These are phyloP conservation scores for Lunularia cruciata DNA, from an alignment of 225 moss, liverwort and hornwort species.

Conservation along the genomic window DNA sequence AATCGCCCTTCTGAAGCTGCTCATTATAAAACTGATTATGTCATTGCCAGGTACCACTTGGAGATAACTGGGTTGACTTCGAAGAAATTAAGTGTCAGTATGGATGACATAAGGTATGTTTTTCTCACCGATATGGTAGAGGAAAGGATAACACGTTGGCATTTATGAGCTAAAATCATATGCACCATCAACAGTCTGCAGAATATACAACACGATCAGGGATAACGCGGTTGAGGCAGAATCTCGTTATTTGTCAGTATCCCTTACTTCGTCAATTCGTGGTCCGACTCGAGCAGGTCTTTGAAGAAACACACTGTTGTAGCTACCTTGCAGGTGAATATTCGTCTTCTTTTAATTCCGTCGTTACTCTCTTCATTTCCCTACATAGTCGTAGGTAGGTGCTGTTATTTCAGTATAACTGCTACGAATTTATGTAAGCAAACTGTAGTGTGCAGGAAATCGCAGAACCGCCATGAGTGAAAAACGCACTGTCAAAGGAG, in stretches of 20 bases:
- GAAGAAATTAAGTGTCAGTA: slow-evolving; percentile 47
- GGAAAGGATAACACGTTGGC: neutral
- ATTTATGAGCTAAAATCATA: no score
- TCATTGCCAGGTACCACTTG: slow-evolving; percentile 59
- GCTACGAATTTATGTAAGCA: no score
- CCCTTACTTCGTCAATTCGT: neutral
- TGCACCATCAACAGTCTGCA: no score
- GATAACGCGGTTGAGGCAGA: neutral
- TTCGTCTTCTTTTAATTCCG: no score
- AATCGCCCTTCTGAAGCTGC: no score
- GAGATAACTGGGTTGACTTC: slow-evolving; percentile 55
- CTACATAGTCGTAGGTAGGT: no score
- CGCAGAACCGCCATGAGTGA: slow-evolving; percentile 76
- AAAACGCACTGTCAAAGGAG: slow-evolving; percentile 63
- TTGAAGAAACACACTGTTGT: slow-evolving; percentile 64
- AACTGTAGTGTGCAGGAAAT: slow-evolving; percentile 82
- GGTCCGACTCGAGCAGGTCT: slow-evolving; percentile 38
- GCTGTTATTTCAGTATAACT: no score
- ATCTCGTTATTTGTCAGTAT: neutral
- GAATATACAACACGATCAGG: no score
- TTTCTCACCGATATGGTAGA: neutral
- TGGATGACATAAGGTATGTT: slow-evolving; percentile 56
- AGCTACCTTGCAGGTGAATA: slow-evolving; percentile 61
- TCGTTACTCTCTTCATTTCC: no score
- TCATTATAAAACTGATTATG: neutral